Evolutionary conservation across 805 yeast genomes (phyloP).

Genomic region (Saturnispora besseyi): DNA sequence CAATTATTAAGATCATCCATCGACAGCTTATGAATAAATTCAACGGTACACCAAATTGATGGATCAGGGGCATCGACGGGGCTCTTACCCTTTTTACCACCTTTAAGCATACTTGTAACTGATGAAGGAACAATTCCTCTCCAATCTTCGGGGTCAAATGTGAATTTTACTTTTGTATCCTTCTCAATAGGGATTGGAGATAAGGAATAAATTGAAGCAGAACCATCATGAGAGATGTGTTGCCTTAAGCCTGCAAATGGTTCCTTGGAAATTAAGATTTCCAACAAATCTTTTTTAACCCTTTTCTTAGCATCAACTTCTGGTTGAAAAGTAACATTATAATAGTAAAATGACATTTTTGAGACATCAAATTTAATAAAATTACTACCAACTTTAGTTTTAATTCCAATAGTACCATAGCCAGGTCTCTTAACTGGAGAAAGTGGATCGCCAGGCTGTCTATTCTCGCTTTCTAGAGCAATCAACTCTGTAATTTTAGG

Average conservation of each 20-base stretch:
- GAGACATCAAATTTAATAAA: conserved; percentile 14
- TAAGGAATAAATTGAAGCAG: conserved; percentile 16
- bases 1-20: conserved; percentile 19
- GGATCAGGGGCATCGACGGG: conserved; percentile 8
- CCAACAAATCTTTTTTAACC: conserved; percentile 16
- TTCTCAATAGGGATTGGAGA: conserved; percentile 17
- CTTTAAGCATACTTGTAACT: conserved; percentile 10
- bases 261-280: conserved; percentile 14
- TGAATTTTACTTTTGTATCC: conserved; percentile 14
- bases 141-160: conserved; percentile 16
- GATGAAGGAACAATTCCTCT: conserved; percentile 16
- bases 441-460: conserved; percentile 12
- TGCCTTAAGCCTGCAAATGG: conserved; percentile 13
- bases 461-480: conserved; percentile 6
- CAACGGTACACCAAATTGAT: conserved; percentile 15
- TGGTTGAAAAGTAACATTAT: conserved; percentile 19
- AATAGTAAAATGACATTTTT: conserved; percentile 15
- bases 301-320: conserved; percentile 16
- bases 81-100: conserved; percentile 3
- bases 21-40: conserved; percentile 16
- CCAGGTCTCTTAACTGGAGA: conserved; percentile 18
- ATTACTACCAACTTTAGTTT: conserved; percentile 19
- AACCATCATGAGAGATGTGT: conserved; percentile 19
- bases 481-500: conserved; percentile 11
- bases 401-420: conserved; percentile 19